These are phyloP conservation scores for Przewalskia tangutica DNA, from an alignment of 257 asterid species.

Conservation along the genomic window DNA sequence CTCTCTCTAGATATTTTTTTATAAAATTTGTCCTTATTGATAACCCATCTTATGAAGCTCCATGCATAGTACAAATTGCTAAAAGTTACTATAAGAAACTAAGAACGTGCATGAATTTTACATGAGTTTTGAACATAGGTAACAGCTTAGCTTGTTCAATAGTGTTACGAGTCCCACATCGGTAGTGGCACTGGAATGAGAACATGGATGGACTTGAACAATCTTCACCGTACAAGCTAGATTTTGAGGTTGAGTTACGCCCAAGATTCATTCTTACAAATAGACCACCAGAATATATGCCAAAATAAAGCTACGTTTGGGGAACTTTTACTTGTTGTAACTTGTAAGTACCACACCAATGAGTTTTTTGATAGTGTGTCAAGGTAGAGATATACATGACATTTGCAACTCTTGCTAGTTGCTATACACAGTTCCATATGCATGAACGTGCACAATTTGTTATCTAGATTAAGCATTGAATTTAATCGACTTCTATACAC, in stretches of 20 bases:
- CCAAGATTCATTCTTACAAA: no score
- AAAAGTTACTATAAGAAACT: neutral
- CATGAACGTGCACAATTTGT: neutral
- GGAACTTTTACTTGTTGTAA: neutral
- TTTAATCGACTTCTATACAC: neutral
- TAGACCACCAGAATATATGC: no score
- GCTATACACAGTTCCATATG: neutral
- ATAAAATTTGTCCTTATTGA: neutral
- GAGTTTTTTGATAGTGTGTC: neutral
- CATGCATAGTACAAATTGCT: neutral
- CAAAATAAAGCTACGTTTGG: neutral
- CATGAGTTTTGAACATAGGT: neutral
- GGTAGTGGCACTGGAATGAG: no score
- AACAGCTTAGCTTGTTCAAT: neutral
- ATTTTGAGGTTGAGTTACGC: no score
- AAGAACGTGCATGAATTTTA: neutral
- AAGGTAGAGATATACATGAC: neutral
- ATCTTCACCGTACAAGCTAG: no score
- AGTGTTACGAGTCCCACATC: no score
- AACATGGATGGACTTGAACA: no score
- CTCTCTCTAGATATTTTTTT: neutral
- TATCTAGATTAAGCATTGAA: neutral
- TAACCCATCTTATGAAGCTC: neutral
- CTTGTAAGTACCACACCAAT: neutral
- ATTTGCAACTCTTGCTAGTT: neutral